Evolutionary conservation across 177 flowering plant genomes (phyloP), one percentile per base, ranked within the genome.

Genomic region (Vitis hybrid): DNA sequence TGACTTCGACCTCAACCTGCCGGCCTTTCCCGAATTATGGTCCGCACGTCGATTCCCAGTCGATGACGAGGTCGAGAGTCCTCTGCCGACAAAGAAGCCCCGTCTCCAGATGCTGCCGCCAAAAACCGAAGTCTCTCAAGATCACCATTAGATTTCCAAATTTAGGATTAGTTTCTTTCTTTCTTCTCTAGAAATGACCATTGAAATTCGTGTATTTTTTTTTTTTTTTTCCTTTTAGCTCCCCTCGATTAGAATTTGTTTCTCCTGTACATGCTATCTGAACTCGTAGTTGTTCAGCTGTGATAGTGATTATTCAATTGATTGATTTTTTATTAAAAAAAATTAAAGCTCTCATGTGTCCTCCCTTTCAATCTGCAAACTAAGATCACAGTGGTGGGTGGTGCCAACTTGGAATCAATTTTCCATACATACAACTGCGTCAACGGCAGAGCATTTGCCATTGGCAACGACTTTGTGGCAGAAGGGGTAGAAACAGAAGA

Each of bases 41-140:
- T 66, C 81, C 2, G 69, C 69, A 10, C 54, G 65, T 72, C 60
- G 11, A 11, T 59, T 76, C 72, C 48, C 69, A 34, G 80, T 71
- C 12, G 88, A 79, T 12, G 83, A 85, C 2, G 91, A 85, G 66
- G 91, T 87, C 3, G 81, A 82, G 70, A 84, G 88, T 63, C 91
- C 91, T 7, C 84, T 63, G 8, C 89, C 91, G 7, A 22, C 71
- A 18, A 87, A 87, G 82, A 84, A 80, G 70, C 79, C 84, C 13
- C 83, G 87, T 5, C 50, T 84, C n/a, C 61, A 74, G 50, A 39
- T 73, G 45, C 31, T 22, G 48, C 39, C 70, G 12, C 34, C 65
- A 12, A 75, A 75, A 26, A 6, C 71, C 3, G 80, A 76, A 64
- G 2, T 60, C 26, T 26, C 55, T 12, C n/a, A 60, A 58, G 19